Percentiles rank a stretch among this genome's conserved stretches.
Conservation (phyloP, 2,329 filamentous ascomycete genomes). For the Neobulgaria alba region DNA sequence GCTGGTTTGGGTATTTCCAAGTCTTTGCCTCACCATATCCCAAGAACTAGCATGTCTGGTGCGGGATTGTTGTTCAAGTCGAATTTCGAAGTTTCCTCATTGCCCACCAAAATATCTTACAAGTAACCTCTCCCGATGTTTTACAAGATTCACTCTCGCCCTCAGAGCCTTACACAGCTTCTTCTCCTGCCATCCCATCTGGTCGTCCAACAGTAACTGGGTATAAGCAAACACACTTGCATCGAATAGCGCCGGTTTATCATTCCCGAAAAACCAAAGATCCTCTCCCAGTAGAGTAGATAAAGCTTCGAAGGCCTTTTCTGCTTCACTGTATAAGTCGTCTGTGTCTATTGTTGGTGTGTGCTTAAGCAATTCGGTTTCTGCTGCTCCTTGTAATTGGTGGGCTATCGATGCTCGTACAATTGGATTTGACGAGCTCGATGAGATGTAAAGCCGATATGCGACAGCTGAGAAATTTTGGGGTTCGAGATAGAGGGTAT, state of each 20-base stretch:
- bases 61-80: too few species aligned
- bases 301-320: constrained; percentile 53
- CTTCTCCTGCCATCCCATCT: constrained; percentile 50
- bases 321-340: constrained; percentile 50
- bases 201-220: constrained; percentile 63
- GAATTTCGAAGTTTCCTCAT: too few species aligned
- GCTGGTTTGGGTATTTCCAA: too few species aligned
- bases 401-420: constrained; percentile 55
- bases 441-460: constrained; percentile 62
- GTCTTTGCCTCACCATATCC: too few species aligned
- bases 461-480: constrained; percentile 59
- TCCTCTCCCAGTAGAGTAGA: constrained; percentile 48
- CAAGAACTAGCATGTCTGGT: too few species aligned
- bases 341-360: constrained; percentile 47
- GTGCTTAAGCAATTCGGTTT: constrained; percentile 61
- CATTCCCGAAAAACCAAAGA: constrained; percentile 49
- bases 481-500: constrained; percentile 69
- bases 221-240: constrained; percentile 87
- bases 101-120: constrained; percentile 24
- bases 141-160: constrained; percentile 52
- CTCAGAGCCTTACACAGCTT: constrained; percentile 48
- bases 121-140: constrained; percentile 53
- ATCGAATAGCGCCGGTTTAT: constrained; percentile 66
- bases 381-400: constrained; percentile 65
- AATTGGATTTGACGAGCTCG: constrained; percentile 48